A percentile compares a stretch with the other conserved stretches of the same genome.
Evolutionary conservation across 352 stramenopile species (phyloP).

Genomic region (Phytophthora syringae): DNA sequence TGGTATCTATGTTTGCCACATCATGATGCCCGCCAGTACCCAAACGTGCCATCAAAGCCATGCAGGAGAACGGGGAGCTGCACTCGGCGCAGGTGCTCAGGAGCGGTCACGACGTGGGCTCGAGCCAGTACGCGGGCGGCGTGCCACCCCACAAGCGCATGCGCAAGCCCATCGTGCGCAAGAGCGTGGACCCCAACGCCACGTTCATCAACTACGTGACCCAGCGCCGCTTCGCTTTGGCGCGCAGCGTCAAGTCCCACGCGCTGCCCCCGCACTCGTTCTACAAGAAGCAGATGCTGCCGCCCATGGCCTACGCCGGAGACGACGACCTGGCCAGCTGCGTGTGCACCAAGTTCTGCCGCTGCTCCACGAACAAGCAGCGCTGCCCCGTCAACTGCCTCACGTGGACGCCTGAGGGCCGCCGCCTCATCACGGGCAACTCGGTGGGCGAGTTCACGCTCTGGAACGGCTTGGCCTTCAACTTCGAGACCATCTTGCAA

Average conservation of each 20-base stretch:
- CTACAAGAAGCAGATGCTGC: conserved; percentile 87
- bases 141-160: conserved; percentile 82
- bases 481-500: conserved; percentile 97
- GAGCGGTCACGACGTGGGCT: conserved; percentile 78
- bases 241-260: conserved; percentile 50
- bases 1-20: not conserved
- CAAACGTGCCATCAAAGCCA: conserved; percentile 4
- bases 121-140: conserved; percentile 68
- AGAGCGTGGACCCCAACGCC: conserved; percentile 86
- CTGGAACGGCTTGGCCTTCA: conserved; percentile 98
- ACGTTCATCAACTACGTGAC: conserved; percentile 87
- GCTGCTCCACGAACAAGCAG: conserved; percentile 92
- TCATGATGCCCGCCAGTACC: too few species aligned
- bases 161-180: conserved; percentile 89
- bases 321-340: conserved; percentile 79
- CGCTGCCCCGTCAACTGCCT: conserved; percentile 93
- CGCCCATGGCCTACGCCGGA: conserved; percentile 62
- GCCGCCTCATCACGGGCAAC: conserved; percentile 96
- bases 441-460: conserved; percentile 98
- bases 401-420: conserved; percentile 95
- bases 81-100: conserved; percentile 80
- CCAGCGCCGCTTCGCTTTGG: conserved; percentile 72
- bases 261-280: conserved; percentile 81
- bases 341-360: conserved; percentile 89
- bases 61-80: conserved; percentile 58